Evolutionary conservation across 345 rosid genomes (phyloP).

Genomic region (Adansonia digitata): DNA sequence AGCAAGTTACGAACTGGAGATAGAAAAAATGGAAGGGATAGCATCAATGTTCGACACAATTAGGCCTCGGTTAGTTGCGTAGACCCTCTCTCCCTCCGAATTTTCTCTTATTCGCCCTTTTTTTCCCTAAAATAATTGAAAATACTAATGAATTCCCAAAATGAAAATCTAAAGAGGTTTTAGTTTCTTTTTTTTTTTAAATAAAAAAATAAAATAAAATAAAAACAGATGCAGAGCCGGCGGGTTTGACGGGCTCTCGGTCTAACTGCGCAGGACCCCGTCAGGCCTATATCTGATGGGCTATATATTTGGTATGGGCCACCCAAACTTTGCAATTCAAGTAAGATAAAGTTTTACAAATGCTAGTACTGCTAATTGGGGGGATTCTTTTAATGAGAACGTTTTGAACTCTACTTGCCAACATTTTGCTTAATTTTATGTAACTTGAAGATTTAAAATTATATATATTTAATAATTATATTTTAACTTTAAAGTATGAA

Average conservation of each 20-base stretch:
- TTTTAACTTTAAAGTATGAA: no score
- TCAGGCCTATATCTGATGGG: not conserved
- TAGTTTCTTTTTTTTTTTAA: not conserved
- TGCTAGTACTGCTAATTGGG: no score
- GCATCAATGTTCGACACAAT: conserved; percentile 24
- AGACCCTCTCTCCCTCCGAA: conserved; percentile 17
- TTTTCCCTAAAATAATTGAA: not conserved
- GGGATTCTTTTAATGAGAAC: no score
- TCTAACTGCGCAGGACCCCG: not conserved
- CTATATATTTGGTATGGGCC: not conserved
- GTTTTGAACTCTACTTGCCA: no score
- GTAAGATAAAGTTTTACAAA: not conserved
- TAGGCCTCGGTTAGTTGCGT: conserved; percentile 26
- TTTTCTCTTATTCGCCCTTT: not conserved
- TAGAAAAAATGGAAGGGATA: conserved; percentile 4
- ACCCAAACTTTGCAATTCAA: not conserved
- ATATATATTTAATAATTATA: no score
- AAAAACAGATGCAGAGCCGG: not conserved
- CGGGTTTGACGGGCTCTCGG: conserved; percentile 11
- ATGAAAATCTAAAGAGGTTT: not conserved
- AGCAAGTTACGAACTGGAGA: conserved; percentile 16
- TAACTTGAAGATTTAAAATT: no score
- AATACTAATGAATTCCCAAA: not conserved
- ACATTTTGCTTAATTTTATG: no score
- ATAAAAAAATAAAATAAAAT: not conserved